Evolutionary conservation across 176 grass and related monocot species (phyloP).

Genomic region (Oryza brachyantha): DNA sequence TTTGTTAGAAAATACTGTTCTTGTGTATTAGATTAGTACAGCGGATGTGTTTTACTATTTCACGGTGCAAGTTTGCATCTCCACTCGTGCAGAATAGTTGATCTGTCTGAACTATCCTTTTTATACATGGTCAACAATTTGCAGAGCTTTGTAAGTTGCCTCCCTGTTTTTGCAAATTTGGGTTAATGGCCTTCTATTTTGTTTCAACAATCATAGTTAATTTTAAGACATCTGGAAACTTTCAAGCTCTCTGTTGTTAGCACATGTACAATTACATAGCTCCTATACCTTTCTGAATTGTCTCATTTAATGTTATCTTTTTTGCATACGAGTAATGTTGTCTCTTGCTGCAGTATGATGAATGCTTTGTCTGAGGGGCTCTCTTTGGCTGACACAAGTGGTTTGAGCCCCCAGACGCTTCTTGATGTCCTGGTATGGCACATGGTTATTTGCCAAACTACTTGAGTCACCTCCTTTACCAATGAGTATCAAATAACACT

Average conservation of each 20-base stretch:
- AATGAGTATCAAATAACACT: constrained; percentile 7
- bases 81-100: neutral
- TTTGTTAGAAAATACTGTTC: neutral
- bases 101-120: neutral
- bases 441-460: constrained; percentile 9
- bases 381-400: constrained; percentile 81
- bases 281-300: neutral
- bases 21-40: no score
- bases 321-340: neutral
- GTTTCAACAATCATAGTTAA: neutral
- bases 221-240: neutral
- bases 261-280: neutral
- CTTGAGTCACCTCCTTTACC: neutral
- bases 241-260: neutral
- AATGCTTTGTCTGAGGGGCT: constrained; percentile 89
- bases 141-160: neutral
- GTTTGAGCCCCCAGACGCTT: constrained; percentile 65
- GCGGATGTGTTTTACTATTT: neutral
- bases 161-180: neutral
- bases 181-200: neutral
- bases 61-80: neutral
- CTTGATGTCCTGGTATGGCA: constrained; percentile 72
- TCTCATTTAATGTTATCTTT: constrained; percentile 1
- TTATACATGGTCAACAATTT: neutral
- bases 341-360: constrained; percentile 71